A percentile compares a stretch with the other conserved stretches of the same genome.
These are phyloP conservation scores for Musa troglodytarum DNA, from an alignment of 176 grass and related monocot species.

Conservation along the genomic window DNA sequence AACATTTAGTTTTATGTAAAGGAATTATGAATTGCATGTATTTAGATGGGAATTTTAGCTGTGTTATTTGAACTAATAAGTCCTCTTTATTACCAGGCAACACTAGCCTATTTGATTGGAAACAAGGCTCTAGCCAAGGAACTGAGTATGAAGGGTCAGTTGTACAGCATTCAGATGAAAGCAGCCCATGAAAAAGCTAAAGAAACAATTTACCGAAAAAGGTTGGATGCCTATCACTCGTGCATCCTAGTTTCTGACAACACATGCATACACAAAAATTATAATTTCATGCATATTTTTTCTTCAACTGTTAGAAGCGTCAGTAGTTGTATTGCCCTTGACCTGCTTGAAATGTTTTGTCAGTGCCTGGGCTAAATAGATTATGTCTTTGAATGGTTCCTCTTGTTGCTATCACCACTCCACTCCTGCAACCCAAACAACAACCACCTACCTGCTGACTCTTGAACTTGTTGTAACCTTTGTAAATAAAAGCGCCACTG, in stretches of 20 bases:
- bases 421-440: not conserved
- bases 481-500: no score
- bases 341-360: no score
- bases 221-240: constrained; percentile 27
- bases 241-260: not conserved
- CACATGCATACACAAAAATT: no score
- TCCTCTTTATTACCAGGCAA: constrained; percentile 42
- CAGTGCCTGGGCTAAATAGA: no score
- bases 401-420: not conserved
- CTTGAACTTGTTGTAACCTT: no score
- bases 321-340: no score
- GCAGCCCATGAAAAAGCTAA: constrained; percentile 77
- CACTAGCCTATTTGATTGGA: constrained; percentile 48
- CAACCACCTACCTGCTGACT: no score
- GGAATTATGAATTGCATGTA: not conserved
- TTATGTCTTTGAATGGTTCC: no score
- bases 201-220: constrained; percentile 50
- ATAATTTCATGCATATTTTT: no score
- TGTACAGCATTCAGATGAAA: constrained; percentile 78
- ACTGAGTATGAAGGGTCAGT: constrained; percentile 57
- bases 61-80: not conserved
- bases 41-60: not conserved
- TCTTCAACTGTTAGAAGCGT: no score
- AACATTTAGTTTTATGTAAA: not conserved
- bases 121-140: constrained; percentile 62